Percentiles rank a stretch among this genome's conserved stretches.
These are phyloP conservation scores for Raffaelea albimanens DNA, from an alignment of 2,329 filamentous ascomycete genomes.

Conservation along the genomic window DNA sequence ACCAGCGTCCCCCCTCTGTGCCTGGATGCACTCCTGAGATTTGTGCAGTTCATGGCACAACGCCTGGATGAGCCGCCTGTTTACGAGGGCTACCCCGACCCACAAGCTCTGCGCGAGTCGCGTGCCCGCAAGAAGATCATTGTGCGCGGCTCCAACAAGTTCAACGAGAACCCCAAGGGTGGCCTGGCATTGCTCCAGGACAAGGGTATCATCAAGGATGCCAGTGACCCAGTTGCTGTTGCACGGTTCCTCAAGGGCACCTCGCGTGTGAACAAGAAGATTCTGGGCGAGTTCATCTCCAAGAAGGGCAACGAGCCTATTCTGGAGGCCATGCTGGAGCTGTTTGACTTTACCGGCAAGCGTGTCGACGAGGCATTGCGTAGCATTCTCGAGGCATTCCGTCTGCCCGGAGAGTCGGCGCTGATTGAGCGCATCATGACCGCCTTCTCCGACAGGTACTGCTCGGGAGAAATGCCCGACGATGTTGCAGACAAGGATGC, in stretches of 20 bases:
- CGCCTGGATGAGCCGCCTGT: slow-evolving; percentile 63
- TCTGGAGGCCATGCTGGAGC: slow-evolving; percentile 70
- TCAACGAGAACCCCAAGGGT: slow-evolving; percentile 89
- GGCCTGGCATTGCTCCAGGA: slow-evolving; percentile 79
- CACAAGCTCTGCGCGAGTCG: slow-evolving; percentile 56
- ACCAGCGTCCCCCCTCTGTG: slow-evolving; percentile 95
- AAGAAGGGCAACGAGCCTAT: slow-evolving; percentile 84
- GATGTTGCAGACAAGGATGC: slow-evolving; percentile 79
- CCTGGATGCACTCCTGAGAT: slow-evolving; percentile 81
- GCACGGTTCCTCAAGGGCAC: slow-evolving; percentile 85
- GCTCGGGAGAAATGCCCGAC: slow-evolving; percentile 53
- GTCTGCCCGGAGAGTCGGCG: slow-evolving; percentile 83
- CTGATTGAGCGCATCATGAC: slow-evolving; percentile 90
- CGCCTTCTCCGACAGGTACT: slow-evolving; percentile 80
- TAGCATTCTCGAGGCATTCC: slow-evolving; percentile 81
- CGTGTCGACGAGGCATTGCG: slow-evolving; percentile 85
- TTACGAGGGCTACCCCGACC: slow-evolving; percentile 57
- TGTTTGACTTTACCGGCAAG: slow-evolving; percentile 83
- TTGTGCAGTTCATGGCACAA: slow-evolving; percentile 85
- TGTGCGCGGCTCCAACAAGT: slow-evolving; percentile 77
- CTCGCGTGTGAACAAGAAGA: slow-evolving; percentile 77
- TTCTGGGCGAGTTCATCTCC: slow-evolving; percentile 85
- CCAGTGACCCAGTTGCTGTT: slow-evolving; percentile 64
- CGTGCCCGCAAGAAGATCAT: slow-evolving; percentile 78
- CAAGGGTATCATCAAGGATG: slow-evolving; percentile 74